Base-by-base conservation (phyloP, 1,139 yeast species). In the Scheffersomyces insectosa region DNA sequence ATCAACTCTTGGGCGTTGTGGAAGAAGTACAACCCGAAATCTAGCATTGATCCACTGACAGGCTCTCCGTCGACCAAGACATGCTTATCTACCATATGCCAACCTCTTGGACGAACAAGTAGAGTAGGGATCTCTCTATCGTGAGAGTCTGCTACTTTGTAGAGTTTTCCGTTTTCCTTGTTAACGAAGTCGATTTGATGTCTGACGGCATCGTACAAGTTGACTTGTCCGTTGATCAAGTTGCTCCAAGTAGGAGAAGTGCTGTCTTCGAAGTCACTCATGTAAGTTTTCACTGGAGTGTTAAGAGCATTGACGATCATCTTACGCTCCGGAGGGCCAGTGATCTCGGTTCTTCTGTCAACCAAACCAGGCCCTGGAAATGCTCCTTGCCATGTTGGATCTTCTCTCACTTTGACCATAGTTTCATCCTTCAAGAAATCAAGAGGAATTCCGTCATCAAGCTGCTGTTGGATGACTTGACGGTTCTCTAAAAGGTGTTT, bases 1-100 rank as follows among this genome's bases (percentile, higher is more conserved):
- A 82, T 54, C 23, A 81, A 48, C 66, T 83, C 87, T 55, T 70
- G 67, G 41, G 89, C 90, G 59, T 83, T 85, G 70, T 85, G 85
- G 77, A 67, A 84, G 43, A 54, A 54, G 38, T 48, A 54, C 14
- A 54, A 47, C 5, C 56, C 59, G 36, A 54, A 54, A 41, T 54
- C 59, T 27, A 54, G 39, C 8, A 54, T 38, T 8, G 57, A 52
- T 7, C 55, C 59, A 43, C 52, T 46, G n/a, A 52, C 40, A 9
- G 56, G 57, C 40, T 51, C 57, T 10, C 48, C 54, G 39, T 54
- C 56, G n/a, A 54, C 45, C 14, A 40, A 28, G 12, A 54, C 38
- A 38, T 54, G 59, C 48, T 52, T 51, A 29, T 54, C 59, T 31
- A 47, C 57, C 59, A 54, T 54, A 39, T 54, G 59, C 57, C 56